Base-by-base conservation (phyloP, 2,329 filamentous ascomycete genomes). In the Pyrenophora graminea region DNA sequence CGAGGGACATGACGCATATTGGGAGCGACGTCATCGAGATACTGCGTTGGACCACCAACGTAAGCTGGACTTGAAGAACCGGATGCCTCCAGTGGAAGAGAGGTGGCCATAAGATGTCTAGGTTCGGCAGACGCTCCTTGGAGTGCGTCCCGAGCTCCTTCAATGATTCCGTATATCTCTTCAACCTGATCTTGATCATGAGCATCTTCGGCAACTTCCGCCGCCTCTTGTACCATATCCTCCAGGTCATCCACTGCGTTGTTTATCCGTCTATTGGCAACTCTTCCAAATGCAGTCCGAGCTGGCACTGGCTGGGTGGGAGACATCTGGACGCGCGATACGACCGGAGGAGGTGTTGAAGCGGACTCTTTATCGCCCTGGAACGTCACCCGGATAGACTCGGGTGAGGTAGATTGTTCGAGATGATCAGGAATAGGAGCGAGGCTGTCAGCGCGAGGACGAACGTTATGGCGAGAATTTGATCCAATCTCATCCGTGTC, bases 221-320 rank as follows among this genome's bases (percentile, higher is more conserved):
- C 61, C 1, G 76, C 76, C 48, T 78, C 71, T 50, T 75, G 66
- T 50, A 77, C 74, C 39, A 78, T 64, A n/a, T 72, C 65, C 51
- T 78, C 75, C 5, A 78, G 52, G 0, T 68, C 71, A 23, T 69
- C 69, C 5, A 78, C 72, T 8, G 75, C 69, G 21, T 64, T 62
- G 41, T 61, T 68, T 21, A 70, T 57, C 12, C 42, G 61, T 32
- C 56, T 50, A 12, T 58, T 50, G 15, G 59, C 59, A 3, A 42
- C 39, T 6, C 51, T 50, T 32, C 61, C 59, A 19, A 69, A 67
- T 13, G 62, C 49, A 46, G 45, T 58, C 10, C 52, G 59, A 43
- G 46, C 56, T 25, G 63, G 64, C 12, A 43, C 48, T 39, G 64
- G 62, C 23, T 64, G 53, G 17, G 49, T 65, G 1, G 64, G 64